Conservation (phyloP, 2,329 filamentous ascomycete genomes). For the Hypoxylon sp. region DNA sequence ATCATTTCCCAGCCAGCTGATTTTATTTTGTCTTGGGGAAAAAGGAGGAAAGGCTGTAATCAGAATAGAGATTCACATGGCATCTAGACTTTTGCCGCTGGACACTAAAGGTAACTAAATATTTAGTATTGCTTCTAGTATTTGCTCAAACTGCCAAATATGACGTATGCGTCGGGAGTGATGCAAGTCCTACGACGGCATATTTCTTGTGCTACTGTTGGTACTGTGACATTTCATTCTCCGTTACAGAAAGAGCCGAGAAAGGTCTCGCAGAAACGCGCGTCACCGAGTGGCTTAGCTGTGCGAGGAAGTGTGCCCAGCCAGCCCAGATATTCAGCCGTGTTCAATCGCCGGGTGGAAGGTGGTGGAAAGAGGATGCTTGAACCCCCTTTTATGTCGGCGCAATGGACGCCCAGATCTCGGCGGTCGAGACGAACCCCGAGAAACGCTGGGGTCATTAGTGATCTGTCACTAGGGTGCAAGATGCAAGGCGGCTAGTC, state of each 20-base stretch:
- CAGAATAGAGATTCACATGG: background rate
- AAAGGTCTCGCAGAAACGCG: conserved; percentile 34
- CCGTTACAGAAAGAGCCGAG: conserved; percentile 1
- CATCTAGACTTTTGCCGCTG: conserved; percentile 1
- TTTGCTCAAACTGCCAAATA: conserved; percentile 5
- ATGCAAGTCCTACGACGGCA: background rate
- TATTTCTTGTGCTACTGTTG: background rate
- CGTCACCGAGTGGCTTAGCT: conserved; percentile 41
- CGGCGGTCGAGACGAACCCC: conserved; percentile 36
- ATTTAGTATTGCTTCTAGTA: conserved; percentile 12
- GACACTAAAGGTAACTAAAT: conserved; percentile 1
- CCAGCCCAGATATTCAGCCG: conserved; percentile 18
- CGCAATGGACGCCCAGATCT: conserved; percentile 33
- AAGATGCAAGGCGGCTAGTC: conserved; percentile 24
- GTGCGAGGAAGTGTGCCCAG: conserved; percentile 5
- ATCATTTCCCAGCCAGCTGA: conserved; percentile 1
- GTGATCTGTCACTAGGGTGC: conserved; percentile 40
- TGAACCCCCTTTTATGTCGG: conserved; percentile 30
- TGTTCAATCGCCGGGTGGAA: conserved; percentile 23
- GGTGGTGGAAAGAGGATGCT: conserved; percentile 26
- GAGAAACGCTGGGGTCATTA: conserved; percentile 23
- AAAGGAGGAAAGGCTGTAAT: background rate
- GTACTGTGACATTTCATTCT: conserved; percentile 4
- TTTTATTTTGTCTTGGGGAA: background rate
- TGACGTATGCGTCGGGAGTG: conserved; percentile 12